Percentiles rank a stretch among this genome's conserved stretches.
These are phyloP conservation scores for Entomortierella chlamydospora DNA, from an alignment of 192 early-diverging fungal species.

Conservation along the genomic window DNA sequence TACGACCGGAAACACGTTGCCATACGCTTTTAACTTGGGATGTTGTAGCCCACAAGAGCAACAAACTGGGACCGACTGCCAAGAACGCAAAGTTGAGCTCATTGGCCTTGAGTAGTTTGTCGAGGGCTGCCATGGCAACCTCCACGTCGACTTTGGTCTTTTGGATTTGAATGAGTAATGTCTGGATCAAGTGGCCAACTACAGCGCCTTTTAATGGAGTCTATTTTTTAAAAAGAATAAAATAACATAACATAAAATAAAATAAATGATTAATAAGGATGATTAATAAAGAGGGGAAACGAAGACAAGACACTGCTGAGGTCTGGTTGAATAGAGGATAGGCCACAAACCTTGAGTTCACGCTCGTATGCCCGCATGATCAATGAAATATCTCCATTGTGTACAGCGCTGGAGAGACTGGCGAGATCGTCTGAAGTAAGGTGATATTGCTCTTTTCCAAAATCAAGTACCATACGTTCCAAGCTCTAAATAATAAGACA, in stretches of 20 bases:
- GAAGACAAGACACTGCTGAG: background rate
- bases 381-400: slow-evolving; percentile 83
- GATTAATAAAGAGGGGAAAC: background rate
- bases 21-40: slow-evolving; percentile 51
- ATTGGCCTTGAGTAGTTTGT: slow-evolving; percentile 93
- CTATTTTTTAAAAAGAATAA: slow-evolving; percentile 23
- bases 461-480: slow-evolving; percentile 90
- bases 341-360: slow-evolving; percentile 70
- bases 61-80: slow-evolving; percentile 79
- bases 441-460: slow-evolving; percentile 66
- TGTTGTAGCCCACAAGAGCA: slow-evolving; percentile 65
- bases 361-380: slow-evolving; percentile 84
- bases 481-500: too few relatives aligned
- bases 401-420: slow-evolving; percentile 65
- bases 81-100: slow-evolving; percentile 96
- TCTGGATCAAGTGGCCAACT: slow-evolving; percentile 71
- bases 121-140: slow-evolving; percentile 89
- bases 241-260: slow-evolving; percentile 2
- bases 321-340: background rate
- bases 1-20: slow-evolving; percentile 54
- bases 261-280: background rate
- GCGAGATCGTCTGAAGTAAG: slow-evolving; percentile 65
- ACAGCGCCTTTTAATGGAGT: slow-evolving; percentile 61
- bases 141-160: slow-evolving; percentile 96
- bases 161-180: slow-evolving; percentile 87